Evolutionary conservation across 345 rosid species (phyloP).

Genomic region (Murraya paniculata): DNA sequence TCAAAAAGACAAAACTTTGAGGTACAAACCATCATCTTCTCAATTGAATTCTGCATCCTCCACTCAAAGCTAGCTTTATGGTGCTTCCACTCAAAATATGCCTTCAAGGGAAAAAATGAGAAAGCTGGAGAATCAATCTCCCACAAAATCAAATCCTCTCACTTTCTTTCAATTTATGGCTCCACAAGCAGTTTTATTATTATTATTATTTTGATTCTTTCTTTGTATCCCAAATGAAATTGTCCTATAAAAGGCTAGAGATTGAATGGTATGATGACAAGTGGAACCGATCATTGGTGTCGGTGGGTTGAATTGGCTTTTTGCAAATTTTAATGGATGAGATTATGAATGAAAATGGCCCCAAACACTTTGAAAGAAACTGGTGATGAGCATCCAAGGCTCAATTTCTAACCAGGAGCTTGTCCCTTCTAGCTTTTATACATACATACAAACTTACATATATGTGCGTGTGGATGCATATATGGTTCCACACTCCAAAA

Average conservation of each 20-base stretch:
- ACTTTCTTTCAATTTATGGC: neutral
- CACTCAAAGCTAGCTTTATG: neutral
- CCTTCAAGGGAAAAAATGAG: neutral
- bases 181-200: neutral
- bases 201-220: neutral
- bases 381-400: neutral
- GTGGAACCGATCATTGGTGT: conserved; percentile 4
- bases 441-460: rapidly evolving
- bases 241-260: neutral
- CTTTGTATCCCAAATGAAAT: neutral
- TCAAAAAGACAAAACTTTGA: neutral
- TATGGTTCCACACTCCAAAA: no score
- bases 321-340: neutral
- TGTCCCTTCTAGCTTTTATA: neutral
- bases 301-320: conserved; percentile 11
- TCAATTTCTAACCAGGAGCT: neutral
- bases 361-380: neutral
- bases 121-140: no score
- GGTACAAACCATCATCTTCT: neutral
- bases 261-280: conserved; percentile 5
- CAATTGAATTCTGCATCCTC: neutral
- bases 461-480: no score
- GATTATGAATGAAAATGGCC: neutral
- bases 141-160: no score
- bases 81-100: neutral